Conservation (phyloP, 768 basidiomycete genomes). For the Russula vinacea region DNA sequence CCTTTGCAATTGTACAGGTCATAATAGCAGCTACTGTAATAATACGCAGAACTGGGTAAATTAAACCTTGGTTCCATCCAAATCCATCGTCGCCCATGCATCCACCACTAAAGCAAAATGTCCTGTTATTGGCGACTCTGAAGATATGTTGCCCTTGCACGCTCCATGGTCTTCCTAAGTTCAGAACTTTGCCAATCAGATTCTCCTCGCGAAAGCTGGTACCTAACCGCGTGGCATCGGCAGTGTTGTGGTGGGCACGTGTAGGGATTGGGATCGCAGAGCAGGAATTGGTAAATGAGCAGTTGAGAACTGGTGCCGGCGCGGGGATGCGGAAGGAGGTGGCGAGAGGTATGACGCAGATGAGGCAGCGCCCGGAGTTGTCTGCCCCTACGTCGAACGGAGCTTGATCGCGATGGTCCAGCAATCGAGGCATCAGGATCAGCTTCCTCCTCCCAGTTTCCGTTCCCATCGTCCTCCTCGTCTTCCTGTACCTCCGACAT, state of each 20-base stretch:
- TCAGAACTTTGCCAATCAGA: slow-evolving; percentile 59
- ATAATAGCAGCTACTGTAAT: background rate
- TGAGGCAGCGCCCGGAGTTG: slow-evolving; percentile 32
- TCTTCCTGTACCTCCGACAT: slow-evolving; percentile 73
- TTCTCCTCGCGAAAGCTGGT: slow-evolving; percentile 46
- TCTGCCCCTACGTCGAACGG: slow-evolving; percentile 30
- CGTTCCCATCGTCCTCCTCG: slow-evolving; percentile 71
- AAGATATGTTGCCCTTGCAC: slow-evolving; percentile 48
- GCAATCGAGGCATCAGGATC: slow-evolving; percentile 27
- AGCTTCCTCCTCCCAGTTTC: slow-evolving; percentile 71
- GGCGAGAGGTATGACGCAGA: slow-evolving; percentile 34
- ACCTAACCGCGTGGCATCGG: slow-evolving; percentile 17
- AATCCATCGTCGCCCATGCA: slow-evolving; percentile 1
- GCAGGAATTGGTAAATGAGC: slow-evolving; percentile 32
- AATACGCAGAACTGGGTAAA: background rate
- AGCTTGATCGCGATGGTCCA: slow-evolving; percentile 32
- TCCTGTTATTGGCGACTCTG: slow-evolving; percentile 22
- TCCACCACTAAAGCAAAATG: background rate
- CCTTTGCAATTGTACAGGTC: background rate
- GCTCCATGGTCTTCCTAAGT: slow-evolving; percentile 68
- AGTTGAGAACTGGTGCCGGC: slow-evolving; percentile 17
- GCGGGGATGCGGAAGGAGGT: slow-evolving; percentile 32
- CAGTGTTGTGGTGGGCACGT: slow-evolving; percentile 31
- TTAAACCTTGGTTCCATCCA: slow-evolving; percentile 8
- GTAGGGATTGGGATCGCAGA: slow-evolving; percentile 35